Evolutionary conservation across 2,329 filamentous ascomycete genomes (phyloP), one percentile per base, ranked within the genome.

Genomic region (Alternaria consortialis): DNA sequence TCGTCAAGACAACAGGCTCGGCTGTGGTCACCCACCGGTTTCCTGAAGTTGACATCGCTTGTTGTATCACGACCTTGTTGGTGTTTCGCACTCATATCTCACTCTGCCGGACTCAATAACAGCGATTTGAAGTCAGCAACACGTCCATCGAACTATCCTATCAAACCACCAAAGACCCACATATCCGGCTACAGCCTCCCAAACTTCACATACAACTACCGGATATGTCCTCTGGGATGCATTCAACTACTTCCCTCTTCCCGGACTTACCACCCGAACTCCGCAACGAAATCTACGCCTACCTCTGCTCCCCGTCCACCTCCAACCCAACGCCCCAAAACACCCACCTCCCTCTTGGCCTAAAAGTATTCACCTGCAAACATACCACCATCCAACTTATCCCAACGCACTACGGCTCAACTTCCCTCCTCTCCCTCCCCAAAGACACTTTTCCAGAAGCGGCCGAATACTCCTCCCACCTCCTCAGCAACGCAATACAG

Each of bases 201-300:
- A 17, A 2, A 17, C 1, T 0, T 5, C 15, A 9, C 25, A 25
- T 12, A 1, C 25, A 9, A 4, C 23, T 8, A 51, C 39, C 2
- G 1, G 11, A 23, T 4, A 56, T 37, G 44, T 32, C 42, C 36
- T 44, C 29, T 39, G 54, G 47, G 2, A 68, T 62, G 56, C 29
- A 44, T 29, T 43, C 56, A 11, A 13, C n/a, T 13, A 32, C 60
- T 2, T 65, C 60, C 7, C 66, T 77, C 15, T 60, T 77, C 31
- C 67, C 70, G 1, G 32, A 51, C 36, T 66, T 77, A 20, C 74
- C 75, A 8, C 67, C 74, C 2, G 75, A 77, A 31, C 66, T 77
- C 5, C 71, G 75, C 13, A 72, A 74, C 54, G 63, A 73, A 36
- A 59, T 77, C 34, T 77, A 75, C 64, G 46, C 59, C 31, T 65